These are phyloP conservation scores for Apiotrichum sp. DNA, from an alignment of 1,284 basidiomycete species.

Conservation along the genomic window DNA sequence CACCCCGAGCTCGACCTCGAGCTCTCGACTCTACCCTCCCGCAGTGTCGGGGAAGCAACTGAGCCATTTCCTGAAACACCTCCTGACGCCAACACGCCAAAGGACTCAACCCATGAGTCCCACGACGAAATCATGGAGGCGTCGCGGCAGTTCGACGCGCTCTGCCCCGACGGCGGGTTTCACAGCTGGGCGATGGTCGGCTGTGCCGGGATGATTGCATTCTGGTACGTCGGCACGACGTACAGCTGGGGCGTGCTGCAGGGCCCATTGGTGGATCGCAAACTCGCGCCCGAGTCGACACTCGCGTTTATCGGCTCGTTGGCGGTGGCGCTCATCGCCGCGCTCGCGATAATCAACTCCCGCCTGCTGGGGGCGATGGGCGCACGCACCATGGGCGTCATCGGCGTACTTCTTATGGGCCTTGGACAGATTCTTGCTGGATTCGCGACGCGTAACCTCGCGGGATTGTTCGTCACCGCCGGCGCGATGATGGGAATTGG, in stretches of 20 bases:
- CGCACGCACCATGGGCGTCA: slow-evolving; percentile 23
- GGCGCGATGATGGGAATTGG: slow-evolving; percentile 25
- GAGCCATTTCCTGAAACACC: too few species aligned
- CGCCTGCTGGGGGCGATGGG: slow-evolving; percentile 30
- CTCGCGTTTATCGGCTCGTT: slow-evolving; percentile 40
- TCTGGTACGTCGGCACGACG: slow-evolving; percentile 29
- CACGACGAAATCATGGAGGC: neutral
- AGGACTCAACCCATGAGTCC: neutral
- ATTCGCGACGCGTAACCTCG: slow-evolving; percentile 23
- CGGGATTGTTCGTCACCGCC: slow-evolving; percentile 23
- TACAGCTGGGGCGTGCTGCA: slow-evolving; percentile 43
- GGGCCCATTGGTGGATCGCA: slow-evolving; percentile 25
- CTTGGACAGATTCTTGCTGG: slow-evolving; percentile 29
- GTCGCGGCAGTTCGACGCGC: slow-evolving; percentile 4
- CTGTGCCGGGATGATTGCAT: slow-evolving; percentile 1
- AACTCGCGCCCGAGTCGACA: slow-evolving; percentile 32
- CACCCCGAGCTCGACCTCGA: too few species aligned
- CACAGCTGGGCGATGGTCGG: slow-evolving; percentile 6
- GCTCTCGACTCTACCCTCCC: too few species aligned
- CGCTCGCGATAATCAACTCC: slow-evolving; percentile 35
- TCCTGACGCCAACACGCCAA: too few species aligned
- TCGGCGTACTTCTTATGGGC: slow-evolving; percentile 25
- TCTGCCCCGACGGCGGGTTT: slow-evolving; percentile 9
- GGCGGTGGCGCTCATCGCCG: slow-evolving; percentile 25
- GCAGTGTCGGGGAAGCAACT: too few species aligned